Evolutionary conservation across 108 stramenopile genomes (phyloP).

Genomic region (Skeletonema tropicum): DNA sequence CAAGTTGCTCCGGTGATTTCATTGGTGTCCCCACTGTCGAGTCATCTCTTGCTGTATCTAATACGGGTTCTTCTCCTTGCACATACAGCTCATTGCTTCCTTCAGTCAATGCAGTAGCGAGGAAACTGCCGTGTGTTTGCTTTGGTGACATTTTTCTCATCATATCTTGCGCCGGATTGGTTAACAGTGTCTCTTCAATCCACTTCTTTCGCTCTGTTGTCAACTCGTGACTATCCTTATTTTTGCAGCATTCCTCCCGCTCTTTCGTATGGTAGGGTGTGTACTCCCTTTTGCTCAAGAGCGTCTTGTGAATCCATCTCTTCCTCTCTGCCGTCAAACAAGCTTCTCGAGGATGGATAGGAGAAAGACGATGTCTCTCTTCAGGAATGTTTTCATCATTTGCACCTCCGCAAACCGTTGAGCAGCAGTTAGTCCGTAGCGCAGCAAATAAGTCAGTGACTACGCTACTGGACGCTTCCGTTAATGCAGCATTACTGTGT

Average conservation of each 20-base stretch:
- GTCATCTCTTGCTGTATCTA: not conserved
- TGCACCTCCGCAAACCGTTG: not conserved
- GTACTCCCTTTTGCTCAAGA: not conserved
- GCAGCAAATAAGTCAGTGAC: constrained; percentile 3
- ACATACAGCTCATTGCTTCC: not conserved
- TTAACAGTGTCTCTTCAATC: not conserved
- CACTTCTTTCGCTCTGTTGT: not conserved
- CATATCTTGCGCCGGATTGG: not conserved
- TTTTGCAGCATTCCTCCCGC: constrained; percentile 1
- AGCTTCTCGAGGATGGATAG: not conserved
- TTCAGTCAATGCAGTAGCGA: not conserved
- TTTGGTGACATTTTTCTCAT: not conserved
- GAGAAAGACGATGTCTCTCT: not conserved
- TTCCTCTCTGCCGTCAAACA: constrained; percentile 1
- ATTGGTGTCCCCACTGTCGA: not conserved
- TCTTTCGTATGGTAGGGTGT: not conserved
- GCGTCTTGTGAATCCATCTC: not conserved
- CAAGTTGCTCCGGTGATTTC: not conserved
- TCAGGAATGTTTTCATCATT: not conserved
- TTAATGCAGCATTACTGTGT: not conserved
- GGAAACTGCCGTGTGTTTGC: not conserved
- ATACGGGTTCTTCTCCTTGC: not conserved
- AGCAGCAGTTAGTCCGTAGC: not conserved
- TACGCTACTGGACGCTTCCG: not conserved
- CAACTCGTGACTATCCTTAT: not conserved